Base-by-base conservation (phyloP, 169 alveolate species). In the Babesia bigemina region DNA sequence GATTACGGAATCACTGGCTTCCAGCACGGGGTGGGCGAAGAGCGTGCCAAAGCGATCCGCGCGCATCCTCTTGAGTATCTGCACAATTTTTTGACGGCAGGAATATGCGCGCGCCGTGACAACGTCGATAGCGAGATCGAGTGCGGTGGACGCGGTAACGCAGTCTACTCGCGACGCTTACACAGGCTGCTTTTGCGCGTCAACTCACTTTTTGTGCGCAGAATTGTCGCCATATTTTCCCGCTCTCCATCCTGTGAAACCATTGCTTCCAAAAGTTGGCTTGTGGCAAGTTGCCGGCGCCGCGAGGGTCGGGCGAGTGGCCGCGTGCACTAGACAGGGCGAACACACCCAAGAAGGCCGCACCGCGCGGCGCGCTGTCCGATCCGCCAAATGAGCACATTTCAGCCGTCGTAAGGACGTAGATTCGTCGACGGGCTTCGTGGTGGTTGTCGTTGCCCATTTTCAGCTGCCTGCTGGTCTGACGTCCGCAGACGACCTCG, bases 1-100 rank as follows among this genome's bases (percentile, higher is more conserved):
- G 22, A 81, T 81, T 10, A 81, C 44, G 55, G 88, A 81, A 81
- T 81, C 88, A 67, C 84, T 62, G 26, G 88, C 84, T 26, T 81
- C 88, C 58, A 73, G 70, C 2, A 81, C 88, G 6, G 88, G 88
- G 60, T 52, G 21, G 9, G 85, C 81, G 48, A 81, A 81, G 19
- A 81, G 73, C 26, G 67, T 19, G 49, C 88, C 88, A 62, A 39
- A 81, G 29, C 88, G 84, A n/a, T 81, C 88, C 22, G 66, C 73
- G 29, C 78, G 74, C 88, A 81, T 81, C 78, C 45, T 61, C 39
- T 74, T 81, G 67, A 81, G 47, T 45, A 81, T 50, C 88, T 81
- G 63, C 44, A 72, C 14, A 58, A 69, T 44, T 39, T 58, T 39
- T 61, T 16, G 2, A 29, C 24, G 11, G 2, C 16, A n/a, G 17